Evolutionary conservation across 2,329 filamentous ascomycete species (phyloP).

Genomic region (Ploettnerulaceae sp.): DNA sequence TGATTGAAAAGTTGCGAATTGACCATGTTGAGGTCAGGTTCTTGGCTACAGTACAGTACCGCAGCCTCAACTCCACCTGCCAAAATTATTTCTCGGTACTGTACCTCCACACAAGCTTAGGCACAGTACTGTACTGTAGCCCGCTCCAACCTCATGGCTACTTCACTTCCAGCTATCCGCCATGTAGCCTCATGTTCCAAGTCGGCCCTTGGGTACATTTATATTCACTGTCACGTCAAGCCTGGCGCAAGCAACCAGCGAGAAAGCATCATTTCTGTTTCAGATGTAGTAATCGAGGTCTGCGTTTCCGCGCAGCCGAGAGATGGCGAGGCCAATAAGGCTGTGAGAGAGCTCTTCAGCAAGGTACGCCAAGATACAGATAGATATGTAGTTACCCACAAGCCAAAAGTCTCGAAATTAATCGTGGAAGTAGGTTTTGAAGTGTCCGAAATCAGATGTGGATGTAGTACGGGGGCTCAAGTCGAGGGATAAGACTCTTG

Average conservation of each 20-base stretch:
- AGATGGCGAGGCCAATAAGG: conserved; percentile 66
- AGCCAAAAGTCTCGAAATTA: not conserved
- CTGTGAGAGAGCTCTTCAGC: conserved; percentile 58
- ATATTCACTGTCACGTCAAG: conserved; percentile 63
- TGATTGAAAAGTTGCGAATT: too few species aligned
- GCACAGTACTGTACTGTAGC: not conserved
- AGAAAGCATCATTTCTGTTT: conserved; percentile 55
- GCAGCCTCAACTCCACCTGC: not conserved
- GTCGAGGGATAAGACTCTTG: conserved; percentile 58
- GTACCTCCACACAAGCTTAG: too few species aligned
- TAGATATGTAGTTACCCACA: not conserved
- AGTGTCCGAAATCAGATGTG: conserved; percentile 58
- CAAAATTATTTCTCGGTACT: too few species aligned
- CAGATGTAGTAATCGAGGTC: conserved; percentile 54
- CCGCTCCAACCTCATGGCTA: conserved; percentile 14
- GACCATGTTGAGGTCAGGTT: too few species aligned
- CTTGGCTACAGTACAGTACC: too few species aligned
- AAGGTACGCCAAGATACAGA: conserved; percentile 40
- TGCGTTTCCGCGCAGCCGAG: conserved; percentile 61
- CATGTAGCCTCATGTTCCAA: conserved; percentile 47
- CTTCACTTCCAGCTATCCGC: conserved; percentile 36
- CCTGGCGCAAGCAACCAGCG: conserved; percentile 57
- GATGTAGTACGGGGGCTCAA: conserved; percentile 59
- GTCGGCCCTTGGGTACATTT: conserved; percentile 43
- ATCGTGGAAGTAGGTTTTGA: conserved; percentile 43